Percentiles rank a stretch among this genome's conserved stretches.
Evolutionary conservation across 352 stramenopile genomes (phyloP).

Genomic region (Phytophthora capsici): DNA sequence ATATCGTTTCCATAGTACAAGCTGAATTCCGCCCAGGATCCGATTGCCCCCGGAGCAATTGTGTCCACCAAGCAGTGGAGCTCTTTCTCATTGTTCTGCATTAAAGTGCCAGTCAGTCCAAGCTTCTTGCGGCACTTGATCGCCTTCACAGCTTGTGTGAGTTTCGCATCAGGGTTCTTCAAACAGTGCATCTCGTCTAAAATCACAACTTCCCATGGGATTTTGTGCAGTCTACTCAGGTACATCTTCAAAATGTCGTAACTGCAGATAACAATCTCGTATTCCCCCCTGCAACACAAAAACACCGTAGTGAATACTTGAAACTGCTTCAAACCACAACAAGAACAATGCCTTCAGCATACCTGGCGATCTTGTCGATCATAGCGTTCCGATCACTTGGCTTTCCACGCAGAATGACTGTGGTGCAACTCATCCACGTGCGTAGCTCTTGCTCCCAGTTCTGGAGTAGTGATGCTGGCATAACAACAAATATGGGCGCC

Average conservation of each 20-base stretch:
- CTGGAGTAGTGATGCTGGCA: slow-evolving; percentile 97
- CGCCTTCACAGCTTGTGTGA: slow-evolving; percentile 82
- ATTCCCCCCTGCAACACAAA: slow-evolving; percentile 59
- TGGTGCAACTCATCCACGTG: slow-evolving; percentile 88
- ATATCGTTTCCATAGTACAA: slow-evolving; percentile 84
- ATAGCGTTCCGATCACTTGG: slow-evolving; percentile 59
- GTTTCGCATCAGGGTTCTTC: slow-evolving; percentile 96
- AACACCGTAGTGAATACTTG: too few species aligned
- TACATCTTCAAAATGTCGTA: slow-evolving; percentile 93
- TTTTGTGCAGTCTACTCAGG: slow-evolving; percentile 79
- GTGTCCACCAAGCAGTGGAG: slow-evolving; percentile 81
- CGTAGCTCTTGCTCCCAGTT: slow-evolving; percentile 99
- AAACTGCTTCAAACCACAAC: too few species aligned
- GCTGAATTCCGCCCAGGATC: slow-evolving; percentile 73
- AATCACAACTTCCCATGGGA: slow-evolving; percentile 93
- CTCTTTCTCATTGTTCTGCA: slow-evolving; percentile 90
- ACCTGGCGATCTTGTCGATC: slow-evolving; percentile 72
- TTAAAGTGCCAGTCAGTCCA: slow-evolving; percentile 89
- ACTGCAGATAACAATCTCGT: slow-evolving; percentile 84
- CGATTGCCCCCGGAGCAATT: slow-evolving; percentile 69
- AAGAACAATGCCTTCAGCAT: too few species aligned
- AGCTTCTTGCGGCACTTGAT: slow-evolving; percentile 73
- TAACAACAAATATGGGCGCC: slow-evolving; percentile 96
- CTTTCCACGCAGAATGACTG: slow-evolving; percentile 72
- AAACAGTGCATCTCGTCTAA: slow-evolving; percentile 99